These are phyloP conservation scores for Penicillium angulare DNA, from an alignment of 495 filamentous ascomycete species.

Conservation along the genomic window DNA sequence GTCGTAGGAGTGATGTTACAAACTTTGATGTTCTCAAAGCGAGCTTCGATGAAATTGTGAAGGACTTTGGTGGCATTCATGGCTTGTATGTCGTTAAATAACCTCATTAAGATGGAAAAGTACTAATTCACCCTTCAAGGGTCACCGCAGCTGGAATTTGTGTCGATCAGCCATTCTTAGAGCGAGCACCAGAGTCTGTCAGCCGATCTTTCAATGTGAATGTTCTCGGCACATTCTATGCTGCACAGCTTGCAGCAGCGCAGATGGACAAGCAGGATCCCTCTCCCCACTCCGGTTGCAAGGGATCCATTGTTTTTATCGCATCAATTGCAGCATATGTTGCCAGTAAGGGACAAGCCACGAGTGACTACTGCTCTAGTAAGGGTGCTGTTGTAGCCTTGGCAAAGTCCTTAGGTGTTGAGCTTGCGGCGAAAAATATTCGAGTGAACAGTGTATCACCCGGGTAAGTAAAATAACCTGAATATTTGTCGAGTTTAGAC, in stretches of 20 bases:
- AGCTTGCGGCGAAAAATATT: conserved; percentile 45
- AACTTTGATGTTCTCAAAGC: too few relatives aligned
- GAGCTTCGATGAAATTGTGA: too few relatives aligned
- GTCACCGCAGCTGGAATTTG: conserved; percentile 22
- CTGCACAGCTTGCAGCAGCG: conserved; percentile 14
- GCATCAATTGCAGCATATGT: conserved; percentile 19
- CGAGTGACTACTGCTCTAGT: conserved; percentile 39
- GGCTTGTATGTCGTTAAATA: too few relatives aligned
- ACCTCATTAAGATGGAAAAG: too few relatives aligned
- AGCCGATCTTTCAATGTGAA: conserved; percentile 13
- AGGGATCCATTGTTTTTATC: conserved; percentile 17
- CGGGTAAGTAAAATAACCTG: too few relatives aligned
- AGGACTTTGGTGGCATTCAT: too few relatives aligned
- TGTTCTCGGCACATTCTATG: conserved; percentile 14
- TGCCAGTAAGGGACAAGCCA: conserved; percentile 5
- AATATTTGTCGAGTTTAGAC: too few relatives aligned
- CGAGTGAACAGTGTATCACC: conserved; percentile 47
- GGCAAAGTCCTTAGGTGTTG: conserved; percentile 49
- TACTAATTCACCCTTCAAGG: too few relatives aligned
- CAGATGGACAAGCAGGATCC: conserved; percentile 11
- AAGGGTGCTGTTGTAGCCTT: conserved; percentile 50
- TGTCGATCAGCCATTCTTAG: conserved; percentile 16
- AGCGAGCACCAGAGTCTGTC: conserved; percentile 6
- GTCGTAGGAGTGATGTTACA: too few relatives aligned
- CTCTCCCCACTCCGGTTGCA: neutral